These are phyloP conservation scores for Cladophialophora carrionii DNA, from an alignment of 2,329 filamentous ascomycete genomes.

Conservation along the genomic window DNA sequence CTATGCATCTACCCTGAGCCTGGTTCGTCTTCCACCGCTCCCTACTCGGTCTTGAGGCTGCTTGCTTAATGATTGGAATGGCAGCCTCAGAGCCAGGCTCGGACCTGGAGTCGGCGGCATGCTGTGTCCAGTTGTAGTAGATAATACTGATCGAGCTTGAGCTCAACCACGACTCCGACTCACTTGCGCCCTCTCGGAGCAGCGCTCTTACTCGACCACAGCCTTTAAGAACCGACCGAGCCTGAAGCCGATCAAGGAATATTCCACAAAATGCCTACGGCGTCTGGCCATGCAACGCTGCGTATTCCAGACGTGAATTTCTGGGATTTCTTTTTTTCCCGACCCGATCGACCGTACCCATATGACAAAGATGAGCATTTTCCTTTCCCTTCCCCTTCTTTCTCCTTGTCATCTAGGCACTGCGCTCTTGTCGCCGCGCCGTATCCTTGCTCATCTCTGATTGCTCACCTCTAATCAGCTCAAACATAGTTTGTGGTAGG, in stretches of 20 bases:
- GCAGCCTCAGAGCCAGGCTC: not conserved
- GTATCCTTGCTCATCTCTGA: not conserved
- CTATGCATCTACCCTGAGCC: too few species aligned
- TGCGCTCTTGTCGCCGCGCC: not conserved
- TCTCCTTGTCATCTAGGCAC: not conserved
- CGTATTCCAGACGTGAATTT: constrained; percentile 3
- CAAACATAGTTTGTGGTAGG: not conserved
- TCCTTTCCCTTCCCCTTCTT: not conserved
- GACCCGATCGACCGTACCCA: not conserved
- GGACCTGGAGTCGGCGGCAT: too few species aligned
- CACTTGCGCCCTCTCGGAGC: not conserved
- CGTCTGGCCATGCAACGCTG: not conserved
- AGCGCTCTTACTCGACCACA: too few species aligned
- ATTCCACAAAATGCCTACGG: not conserved
- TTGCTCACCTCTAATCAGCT: not conserved
- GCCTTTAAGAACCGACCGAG: too few species aligned
- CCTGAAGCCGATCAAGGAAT: not conserved
- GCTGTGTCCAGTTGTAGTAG: too few species aligned
- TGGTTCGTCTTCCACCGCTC: not conserved
- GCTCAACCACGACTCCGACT: too few species aligned
- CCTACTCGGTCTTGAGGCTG: not conserved
- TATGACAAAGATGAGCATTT: not conserved
- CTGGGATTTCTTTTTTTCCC: not conserved
- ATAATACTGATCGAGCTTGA: too few species aligned
- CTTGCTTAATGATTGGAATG: not conserved